A percentile compares a stretch with the other conserved stretches of the same genome.
phyloP scores from a whole-genome alignment of 2,329 filamentous ascomycete species.

The Hypomyces perniciosus region DNA sequence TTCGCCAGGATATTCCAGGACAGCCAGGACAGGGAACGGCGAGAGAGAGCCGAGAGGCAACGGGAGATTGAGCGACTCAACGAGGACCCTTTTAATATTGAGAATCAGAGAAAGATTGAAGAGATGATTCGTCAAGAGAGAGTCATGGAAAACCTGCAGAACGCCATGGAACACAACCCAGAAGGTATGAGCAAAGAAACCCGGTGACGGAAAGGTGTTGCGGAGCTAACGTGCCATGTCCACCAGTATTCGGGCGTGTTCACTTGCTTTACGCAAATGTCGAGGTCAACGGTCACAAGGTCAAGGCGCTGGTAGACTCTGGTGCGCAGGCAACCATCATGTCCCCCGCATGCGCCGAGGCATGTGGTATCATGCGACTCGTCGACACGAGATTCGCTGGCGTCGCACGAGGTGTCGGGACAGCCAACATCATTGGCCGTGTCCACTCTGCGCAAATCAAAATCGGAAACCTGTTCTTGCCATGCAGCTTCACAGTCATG shows the following conservation, averaged over 20 bases:
- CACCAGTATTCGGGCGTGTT: slow-evolving; percentile 80
- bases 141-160: slow-evolving; percentile 92
- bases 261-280: slow-evolving; percentile 96
- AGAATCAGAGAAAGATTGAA: slow-evolving; percentile 86
- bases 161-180: slow-evolving; percentile 94
- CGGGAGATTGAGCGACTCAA: slow-evolving; percentile 81
- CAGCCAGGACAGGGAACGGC: slow-evolving; percentile 63
- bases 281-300: slow-evolving; percentile 83
- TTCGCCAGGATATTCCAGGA: slow-evolving; percentile 69
- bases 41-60: slow-evolving; percentile 69
- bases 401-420: slow-evolving; percentile 88
- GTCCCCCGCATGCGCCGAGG: slow-evolving; percentile 87
- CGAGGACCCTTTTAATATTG: slow-evolving; percentile 88
- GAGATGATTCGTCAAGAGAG: slow-evolving; percentile 95
- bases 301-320: slow-evolving; percentile 96
- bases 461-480: slow-evolving; percentile 78
- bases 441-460: slow-evolving; percentile 95
- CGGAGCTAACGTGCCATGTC: slow-evolving; percentile 12
- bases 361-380: slow-evolving; percentile 92
- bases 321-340: slow-evolving; percentile 98
- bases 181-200: slow-evolving; percentile 58
- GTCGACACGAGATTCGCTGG: slow-evolving; percentile 90
- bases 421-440: slow-evolving; percentile 86
- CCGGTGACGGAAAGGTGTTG: slow-evolving; percentile 4
- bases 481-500: slow-evolving; percentile 98